phyloP scores from a whole-genome alignment of 345 rosid species.

The Rhodamnia rubescens region DNA sequence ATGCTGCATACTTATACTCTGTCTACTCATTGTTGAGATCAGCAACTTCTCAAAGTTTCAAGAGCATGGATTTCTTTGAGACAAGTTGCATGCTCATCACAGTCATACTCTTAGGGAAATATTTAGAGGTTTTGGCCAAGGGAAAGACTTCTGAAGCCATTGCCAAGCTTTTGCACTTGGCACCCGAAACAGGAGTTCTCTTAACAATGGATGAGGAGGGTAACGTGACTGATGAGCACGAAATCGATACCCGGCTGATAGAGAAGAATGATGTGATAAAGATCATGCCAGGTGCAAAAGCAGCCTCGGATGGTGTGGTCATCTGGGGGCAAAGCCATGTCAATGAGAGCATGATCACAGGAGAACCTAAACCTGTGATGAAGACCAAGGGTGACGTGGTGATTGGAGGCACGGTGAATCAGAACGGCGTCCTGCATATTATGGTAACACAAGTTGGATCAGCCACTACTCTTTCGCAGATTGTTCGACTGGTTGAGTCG shows the following conservation, averaged over 20 bases:
- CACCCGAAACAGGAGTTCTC: constrained; percentile 61
- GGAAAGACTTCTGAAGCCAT: constrained; percentile 87
- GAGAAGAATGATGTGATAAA: constrained; percentile 79
- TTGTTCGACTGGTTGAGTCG: constrained; percentile 76
- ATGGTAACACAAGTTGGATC: constrained; percentile 76
- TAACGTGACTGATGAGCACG: constrained; percentile 50
- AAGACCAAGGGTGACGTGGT: constrained; percentile 70
- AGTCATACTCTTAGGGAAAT: constrained; percentile 77
- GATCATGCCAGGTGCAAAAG: constrained; percentile 58
- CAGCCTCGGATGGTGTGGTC: constrained; percentile 63
- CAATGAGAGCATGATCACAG: constrained; percentile 76
- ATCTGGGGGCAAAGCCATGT: constrained; percentile 69
- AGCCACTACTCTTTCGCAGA: constrained; percentile 86
- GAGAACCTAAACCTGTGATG: constrained; percentile 63
- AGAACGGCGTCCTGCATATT: constrained; percentile 70
- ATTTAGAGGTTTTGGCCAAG: constrained; percentile 71
- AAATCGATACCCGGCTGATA: constrained; percentile 65
- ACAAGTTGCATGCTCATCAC: constrained; percentile 93
- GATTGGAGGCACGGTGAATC: constrained; percentile 83
- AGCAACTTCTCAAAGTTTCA: constrained; percentile 43
- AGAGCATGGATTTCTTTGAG: constrained; percentile 75
- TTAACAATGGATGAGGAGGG: constrained; percentile 45
- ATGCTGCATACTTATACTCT: constrained; percentile 87
- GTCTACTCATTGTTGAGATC: constrained; percentile 62
- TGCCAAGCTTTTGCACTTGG: constrained; percentile 73